A percentile compares a stretch with the other conserved stretches of the same genome.
These are phyloP conservation scores for Chionographis japonica DNA, from an alignment of 106 monocot genomes.

Conservation along the genomic window DNA sequence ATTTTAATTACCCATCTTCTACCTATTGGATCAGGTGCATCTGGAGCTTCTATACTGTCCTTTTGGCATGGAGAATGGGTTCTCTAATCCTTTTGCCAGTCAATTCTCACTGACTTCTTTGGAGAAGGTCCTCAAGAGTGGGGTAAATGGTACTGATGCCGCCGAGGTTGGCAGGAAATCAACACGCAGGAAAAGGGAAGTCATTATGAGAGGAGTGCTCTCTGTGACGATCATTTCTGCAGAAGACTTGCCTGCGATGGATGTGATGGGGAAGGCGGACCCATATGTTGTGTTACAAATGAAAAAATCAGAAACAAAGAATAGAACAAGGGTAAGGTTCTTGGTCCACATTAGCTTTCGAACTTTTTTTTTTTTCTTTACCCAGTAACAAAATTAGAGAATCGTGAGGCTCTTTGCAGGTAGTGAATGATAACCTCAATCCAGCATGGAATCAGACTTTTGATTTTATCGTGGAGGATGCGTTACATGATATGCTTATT, in stretches of 20 bases:
- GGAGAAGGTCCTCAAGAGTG: conserved; percentile 50
- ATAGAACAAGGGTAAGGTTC: conserved; percentile 72
- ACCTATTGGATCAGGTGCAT: conserved; percentile 34
- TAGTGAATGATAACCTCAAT: conserved; percentile 69
- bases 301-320: conserved; percentile 50
- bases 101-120: conserved; percentile 50
- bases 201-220: conserved; percentile 60
- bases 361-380: neutral
- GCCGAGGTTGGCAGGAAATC: conserved; percentile 12
- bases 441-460: conserved; percentile 89
- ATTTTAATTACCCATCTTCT: neutral
- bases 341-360: neutral
- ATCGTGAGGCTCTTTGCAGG: conserved; percentile 30
- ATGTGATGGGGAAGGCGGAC: conserved; percentile 59
- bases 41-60: conserved; percentile 71
- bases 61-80: conserved; percentile 29
- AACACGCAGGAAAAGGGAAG: conserved; percentile 31
- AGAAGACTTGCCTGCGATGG: conserved; percentile 56
- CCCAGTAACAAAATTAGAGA: neutral
- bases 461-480: conserved; percentile 91
- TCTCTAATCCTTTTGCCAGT: conserved; percentile 42
- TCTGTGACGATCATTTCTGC: conserved; percentile 59
- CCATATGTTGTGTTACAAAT: conserved; percentile 54
- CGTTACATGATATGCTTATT: conserved; percentile 93
- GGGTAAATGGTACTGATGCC: conserved; percentile 24